Evolutionary conservation across 108 stramenopile genomes (phyloP).

Genomic region (Nitzschia putrida): DNA sequence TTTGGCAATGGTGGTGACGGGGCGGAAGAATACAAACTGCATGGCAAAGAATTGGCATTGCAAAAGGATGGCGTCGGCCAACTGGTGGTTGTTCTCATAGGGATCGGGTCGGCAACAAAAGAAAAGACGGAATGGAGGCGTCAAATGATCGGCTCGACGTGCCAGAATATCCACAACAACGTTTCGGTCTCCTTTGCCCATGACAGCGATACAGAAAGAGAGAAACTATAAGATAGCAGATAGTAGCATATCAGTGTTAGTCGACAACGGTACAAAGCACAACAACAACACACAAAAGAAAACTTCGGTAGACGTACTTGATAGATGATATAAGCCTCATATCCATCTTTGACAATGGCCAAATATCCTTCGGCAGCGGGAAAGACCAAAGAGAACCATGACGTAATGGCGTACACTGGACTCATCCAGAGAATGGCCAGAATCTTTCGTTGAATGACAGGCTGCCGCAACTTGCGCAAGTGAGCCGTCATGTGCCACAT

Average conservation of each 20-base stretch:
- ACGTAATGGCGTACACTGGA: conserved; percentile 78
- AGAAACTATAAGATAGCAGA: conserved; percentile 59
- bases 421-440: conserved; percentile 94
- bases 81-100: conserved; percentile 54
- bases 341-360: conserved; percentile 87
- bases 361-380: conserved; percentile 76
- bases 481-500: conserved; percentile 94
- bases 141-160: conserved; percentile 59
- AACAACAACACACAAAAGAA: not conserved
- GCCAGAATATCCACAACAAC: conserved; percentile 75
- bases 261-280: not conserved
- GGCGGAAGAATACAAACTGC: conserved; percentile 90
- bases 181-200: conserved; percentile 83
- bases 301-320: conserved; percentile 9
- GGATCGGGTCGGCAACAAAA: conserved; percentile 48
- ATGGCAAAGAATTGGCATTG: conserved; percentile 90
- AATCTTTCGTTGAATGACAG: conserved; percentile 83
- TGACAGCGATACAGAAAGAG: conserved; percentile 82
- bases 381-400: conserved; percentile 85
- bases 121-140: conserved; percentile 58
- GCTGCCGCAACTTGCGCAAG: conserved; percentile 78
- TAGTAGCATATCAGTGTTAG: too few relatives aligned
- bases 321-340: conserved; percentile 92
- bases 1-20: conserved; percentile 66
- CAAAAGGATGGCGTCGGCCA: conserved; percentile 78